These are phyloP conservation scores for Colletotrichum sp. DNA, from an alignment of 2,329 filamentous ascomycete species.

Conservation along the genomic window DNA sequence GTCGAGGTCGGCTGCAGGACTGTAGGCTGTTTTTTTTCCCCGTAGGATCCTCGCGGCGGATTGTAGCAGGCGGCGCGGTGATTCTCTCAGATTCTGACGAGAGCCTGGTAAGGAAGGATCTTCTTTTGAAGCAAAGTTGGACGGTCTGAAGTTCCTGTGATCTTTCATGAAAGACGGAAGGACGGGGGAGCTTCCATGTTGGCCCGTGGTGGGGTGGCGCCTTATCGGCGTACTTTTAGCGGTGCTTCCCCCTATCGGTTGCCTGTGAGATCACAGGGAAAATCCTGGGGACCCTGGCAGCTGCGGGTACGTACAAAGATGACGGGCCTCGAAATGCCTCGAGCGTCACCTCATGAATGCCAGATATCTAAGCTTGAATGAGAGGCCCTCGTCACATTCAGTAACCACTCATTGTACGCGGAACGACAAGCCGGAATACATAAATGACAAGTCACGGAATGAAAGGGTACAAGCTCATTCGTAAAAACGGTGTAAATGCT, in stretches of 20 bases:
- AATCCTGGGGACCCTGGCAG: not conserved
- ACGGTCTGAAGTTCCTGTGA: not conserved
- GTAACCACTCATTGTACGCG: not conserved
- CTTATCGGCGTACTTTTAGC: conserved; percentile 1
- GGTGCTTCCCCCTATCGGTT: conserved; percentile 11
- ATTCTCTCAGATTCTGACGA: not conserved
- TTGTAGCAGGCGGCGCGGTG: accelerated
- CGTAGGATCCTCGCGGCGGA: not conserved
- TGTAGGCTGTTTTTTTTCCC: accelerated
- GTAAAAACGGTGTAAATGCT: conserved; percentile 1
- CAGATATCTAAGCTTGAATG: not conserved
- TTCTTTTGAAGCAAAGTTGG: not conserved
- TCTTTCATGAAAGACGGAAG: not conserved
- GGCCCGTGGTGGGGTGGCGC: not conserved
- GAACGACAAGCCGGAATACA: accelerated
- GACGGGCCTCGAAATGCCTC: not conserved
- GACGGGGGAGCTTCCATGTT: not conserved
- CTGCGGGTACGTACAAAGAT: not conserved
- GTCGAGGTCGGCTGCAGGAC: not conserved
- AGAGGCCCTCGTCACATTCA: not conserved
- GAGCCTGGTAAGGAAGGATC: not conserved
- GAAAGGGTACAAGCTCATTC: not conserved
- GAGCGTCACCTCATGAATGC: not conserved
- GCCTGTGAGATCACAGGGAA: conserved; percentile 14
- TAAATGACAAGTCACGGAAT: not conserved